These are phyloP conservation scores for Phytophthora parvispora DNA, from an alignment of 352 stramenopile species.

Conservation along the genomic window DNA sequence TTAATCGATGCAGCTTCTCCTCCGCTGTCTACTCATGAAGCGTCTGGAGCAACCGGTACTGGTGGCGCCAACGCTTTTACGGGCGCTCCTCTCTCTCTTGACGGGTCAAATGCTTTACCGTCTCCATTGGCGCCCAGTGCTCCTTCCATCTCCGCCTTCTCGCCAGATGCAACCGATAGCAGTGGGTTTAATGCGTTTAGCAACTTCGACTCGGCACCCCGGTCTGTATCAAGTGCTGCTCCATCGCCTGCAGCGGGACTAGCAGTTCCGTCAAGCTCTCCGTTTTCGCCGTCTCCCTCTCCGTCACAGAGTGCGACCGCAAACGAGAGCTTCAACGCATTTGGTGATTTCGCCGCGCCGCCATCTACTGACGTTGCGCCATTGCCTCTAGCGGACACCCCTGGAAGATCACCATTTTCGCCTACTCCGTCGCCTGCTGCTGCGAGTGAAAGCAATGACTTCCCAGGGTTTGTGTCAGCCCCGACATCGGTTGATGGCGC, in stretches of 20 bases:
- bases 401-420: conserved; percentile 19
- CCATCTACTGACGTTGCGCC: conserved; percentile 2
- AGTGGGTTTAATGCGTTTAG: conserved; percentile 47
- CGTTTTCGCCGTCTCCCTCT: conserved; percentile 32
- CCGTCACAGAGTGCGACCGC: conserved; percentile 14
- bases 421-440: conserved; percentile 16
- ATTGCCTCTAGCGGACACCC: conserved; percentile 2
- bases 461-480: conserved; percentile 21
- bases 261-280: conserved; percentile 10
- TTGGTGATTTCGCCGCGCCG: conserved; percentile 28
- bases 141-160: conserved; percentile 34
- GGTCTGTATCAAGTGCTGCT: conserved; percentile 27
- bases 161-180: conserved; percentile 35
- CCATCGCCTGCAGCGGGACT: conserved; percentile 17
- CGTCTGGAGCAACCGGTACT: conserved; percentile 3
- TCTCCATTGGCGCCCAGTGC: conserved; percentile 27
- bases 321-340: conserved; percentile 25
- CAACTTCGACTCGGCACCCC: conserved; percentile 44
- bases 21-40: conserved; percentile 5
- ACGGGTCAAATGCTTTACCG: conserved; percentile 12
- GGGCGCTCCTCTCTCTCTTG: conserved; percentile 22
- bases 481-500: not conserved
- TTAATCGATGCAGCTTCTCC: conserved; percentile 30
- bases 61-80: conserved; percentile 23
- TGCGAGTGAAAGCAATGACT: conserved; percentile 13